Base-by-base conservation (phyloP, 202 grass and related monocot genomes). In the Dendrocalamus latiflorus region DNA sequence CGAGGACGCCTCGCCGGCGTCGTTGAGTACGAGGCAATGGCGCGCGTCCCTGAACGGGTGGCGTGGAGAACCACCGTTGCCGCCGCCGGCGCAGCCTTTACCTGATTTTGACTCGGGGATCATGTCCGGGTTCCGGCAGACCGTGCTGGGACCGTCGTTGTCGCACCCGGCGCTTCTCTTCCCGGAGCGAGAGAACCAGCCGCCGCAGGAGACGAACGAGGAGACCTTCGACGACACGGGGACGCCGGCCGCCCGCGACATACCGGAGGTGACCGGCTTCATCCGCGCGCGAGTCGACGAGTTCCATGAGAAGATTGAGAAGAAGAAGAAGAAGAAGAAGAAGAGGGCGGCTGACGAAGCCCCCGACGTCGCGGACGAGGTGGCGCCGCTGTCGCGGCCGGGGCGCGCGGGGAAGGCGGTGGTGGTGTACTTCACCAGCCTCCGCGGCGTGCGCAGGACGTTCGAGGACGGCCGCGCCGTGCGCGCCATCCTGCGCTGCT, bases 261-360 rank as follows among this genome's bases (percentile, higher is more conserved):
- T 88, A n/a, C 93, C 85, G 11, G 63, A 86, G 70, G 79, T 90
- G 24, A 73, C 63, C 0, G 85, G 88, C 25, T 39, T 88, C 12
- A 88, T 90, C 33, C 85, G 82, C 9, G 79, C 82, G 2, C 78
- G 90, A 37, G 78, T 94, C 53, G 42, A 81, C 3, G 59, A 81
- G 55, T 76, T 92, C 86, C 90, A 88, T 3, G 68, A 82, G 16
- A 86, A 67, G 74, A 86, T 92, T 17, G 41, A 69, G 55, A 61
- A 79, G 51, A 75, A 70, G 49, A 69, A n/a, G n/a, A n/a, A n/a
- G n/a, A n/a, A n/a, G n/a, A n/a, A n/a, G n/a, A n/a, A n/a, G n/a
- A n/a, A 48, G 60, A 24, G 0, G 21, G 26, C 28, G 0, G 4
- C 18, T 0, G 72, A 56, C 8, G 67, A 59, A 67, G 76, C 55